Conservation (phyloP, 2,329 filamentous ascomycete species). For the Knoxdaviesia proteae region DNA sequence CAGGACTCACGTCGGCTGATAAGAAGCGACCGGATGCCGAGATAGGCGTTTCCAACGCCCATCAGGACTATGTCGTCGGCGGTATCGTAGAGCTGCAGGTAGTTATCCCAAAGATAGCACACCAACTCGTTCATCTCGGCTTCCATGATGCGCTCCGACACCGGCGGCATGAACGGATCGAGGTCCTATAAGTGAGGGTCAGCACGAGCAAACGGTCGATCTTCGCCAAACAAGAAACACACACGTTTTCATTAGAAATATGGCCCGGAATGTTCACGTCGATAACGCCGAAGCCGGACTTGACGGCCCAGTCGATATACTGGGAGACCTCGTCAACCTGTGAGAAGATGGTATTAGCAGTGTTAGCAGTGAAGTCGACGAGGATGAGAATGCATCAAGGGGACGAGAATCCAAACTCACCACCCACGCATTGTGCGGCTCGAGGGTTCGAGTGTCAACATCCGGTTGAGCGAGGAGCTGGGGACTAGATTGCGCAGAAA, state of each 20-base stretch:
- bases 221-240: neutral
- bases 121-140: constrained; percentile 51
- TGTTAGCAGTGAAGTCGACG: neutral
- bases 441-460: constrained; percentile 48
- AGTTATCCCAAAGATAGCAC: constrained; percentile 90
- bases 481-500: constrained; percentile 24
- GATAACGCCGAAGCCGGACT: constrained; percentile 63
- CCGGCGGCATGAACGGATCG: constrained; percentile 23
- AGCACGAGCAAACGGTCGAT: neutral
- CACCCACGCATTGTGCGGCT: constrained; percentile 72
- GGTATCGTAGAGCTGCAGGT: constrained; percentile 58
- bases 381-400: neutral
- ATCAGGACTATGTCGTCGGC: constrained; percentile 62
- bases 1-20: constrained; percentile 43
- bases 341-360: constrained; percentile 6
- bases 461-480: constrained; percentile 48
- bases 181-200: constrained; percentile 16
- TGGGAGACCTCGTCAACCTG: constrained; percentile 63
- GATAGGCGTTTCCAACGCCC: constrained; percentile 75
- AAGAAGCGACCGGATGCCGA: constrained; percentile 63
- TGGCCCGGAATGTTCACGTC: constrained; percentile 80
- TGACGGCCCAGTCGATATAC: constrained; percentile 67
- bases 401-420: constrained; percentile 28
- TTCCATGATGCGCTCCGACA: constrained; percentile 27
- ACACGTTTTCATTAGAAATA: constrained; percentile 38